Evolutionary conservation across 2,329 filamentous ascomycete genomes (phyloP), one percentile per base, ranked within the genome.

Genomic region (Xylariomycetidae sp.): DNA sequence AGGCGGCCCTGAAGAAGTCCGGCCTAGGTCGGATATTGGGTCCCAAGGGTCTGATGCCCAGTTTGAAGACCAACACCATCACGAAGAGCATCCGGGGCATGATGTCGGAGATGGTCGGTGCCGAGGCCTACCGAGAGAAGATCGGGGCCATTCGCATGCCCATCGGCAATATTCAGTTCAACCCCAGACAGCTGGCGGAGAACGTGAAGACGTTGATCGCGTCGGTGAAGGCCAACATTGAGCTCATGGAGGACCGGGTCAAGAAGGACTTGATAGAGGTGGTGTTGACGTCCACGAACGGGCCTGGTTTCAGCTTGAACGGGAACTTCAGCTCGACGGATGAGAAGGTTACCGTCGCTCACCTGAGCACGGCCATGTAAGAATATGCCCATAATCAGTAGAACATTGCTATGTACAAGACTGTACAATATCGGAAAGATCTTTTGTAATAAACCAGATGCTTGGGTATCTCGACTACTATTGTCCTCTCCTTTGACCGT

Each of bases 1-100:
- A 92, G 48, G 72, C 75, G 33, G 88, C 85, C 36, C 67, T 98
- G 52, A 84, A 82, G 57, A 89, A 92, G 67, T 83, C 88, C 22
- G 78, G 76, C 1, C 61, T 98, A 43, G 90, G 85, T 44, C 76
- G 82, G 45, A 74, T 95, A 27, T 70, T 98, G 14, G 92, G 92
- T 53, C 92, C 94, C 28, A 82, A 78, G 61, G 89, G 89, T 3
- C 63, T 98, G 54, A 97, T 98, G 92, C 92, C 92, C 5, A 94
- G 78, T 58, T 66, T 75, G 40, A 95, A 95, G 70, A 79, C 79
- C 42, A 88, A 88, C 45, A 97, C 92, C 1, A 85, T 98, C 36
- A 88, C 94, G 16, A 82, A 76, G 54, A 84, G 94, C 56, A 75
- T 95, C 12, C 74, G 74, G 34, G 62, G 70, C n/a, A 74, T 80